Percentiles rank a stretch among this genome's conserved stretches.
Conservation (phyloP, 163 green algal genomes). For the Prototheca stagnorum region DNA sequence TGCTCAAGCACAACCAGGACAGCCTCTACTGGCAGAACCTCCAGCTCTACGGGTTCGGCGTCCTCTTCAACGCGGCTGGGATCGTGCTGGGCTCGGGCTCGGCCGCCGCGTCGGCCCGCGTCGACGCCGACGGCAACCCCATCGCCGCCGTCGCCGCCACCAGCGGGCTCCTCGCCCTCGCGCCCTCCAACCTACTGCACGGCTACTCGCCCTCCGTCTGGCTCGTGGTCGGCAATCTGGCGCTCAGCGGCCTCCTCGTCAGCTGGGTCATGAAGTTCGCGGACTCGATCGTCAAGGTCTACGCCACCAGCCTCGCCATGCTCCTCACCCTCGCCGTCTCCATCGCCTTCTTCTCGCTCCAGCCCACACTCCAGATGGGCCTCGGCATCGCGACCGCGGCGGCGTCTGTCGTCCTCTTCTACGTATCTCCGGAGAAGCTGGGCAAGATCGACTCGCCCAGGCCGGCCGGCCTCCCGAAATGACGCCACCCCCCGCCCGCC, state of each 20-base stretch:
- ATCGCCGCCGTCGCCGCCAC: too few species aligned
- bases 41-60: conserved; percentile 49
- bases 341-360: conserved; percentile 30
- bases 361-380: conserved; percentile 31
- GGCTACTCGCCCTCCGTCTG: conserved; percentile 42
- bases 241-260: conserved; percentile 45
- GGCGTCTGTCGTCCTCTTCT: conserved; percentile 28
- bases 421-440: conserved; percentile 12
- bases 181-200: conserved; percentile 3
- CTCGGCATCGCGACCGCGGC: conserved; percentile 28
- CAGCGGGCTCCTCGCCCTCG: background rate
- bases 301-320: conserved; percentile 49
- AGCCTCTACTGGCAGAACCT: conserved; percentile 62
- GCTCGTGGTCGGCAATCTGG: conserved; percentile 48
- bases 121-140: too few species aligned
- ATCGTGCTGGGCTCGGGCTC: conserved; percentile 11
- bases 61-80: conserved; percentile 39
- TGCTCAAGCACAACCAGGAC: conserved; percentile 58
- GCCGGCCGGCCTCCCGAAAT: background rate
- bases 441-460: background rate
- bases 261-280: conserved; percentile 62
- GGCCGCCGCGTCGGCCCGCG: background rate
- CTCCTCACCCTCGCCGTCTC: conserved; percentile 37
- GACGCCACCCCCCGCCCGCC: too few species aligned
- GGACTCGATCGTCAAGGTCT: conserved; percentile 43